These are phyloP conservation scores for Triangularia verruculosa DNA, from an alignment of 2,329 filamentous ascomycete genomes.

Conservation along the genomic window DNA sequence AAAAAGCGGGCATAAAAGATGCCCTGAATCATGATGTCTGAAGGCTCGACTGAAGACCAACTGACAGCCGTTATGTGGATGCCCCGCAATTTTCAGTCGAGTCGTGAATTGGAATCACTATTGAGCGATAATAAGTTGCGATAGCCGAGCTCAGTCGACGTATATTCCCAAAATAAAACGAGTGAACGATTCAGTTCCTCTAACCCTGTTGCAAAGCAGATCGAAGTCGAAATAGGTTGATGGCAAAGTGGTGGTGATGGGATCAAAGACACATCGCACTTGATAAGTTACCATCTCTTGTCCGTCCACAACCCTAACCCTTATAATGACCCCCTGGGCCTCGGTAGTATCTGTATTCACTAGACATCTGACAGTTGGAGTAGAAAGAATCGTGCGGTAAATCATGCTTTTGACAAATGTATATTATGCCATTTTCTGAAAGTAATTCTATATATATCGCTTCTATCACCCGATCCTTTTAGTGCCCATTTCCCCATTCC, in stretches of 20 bases:
- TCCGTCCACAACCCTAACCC: constrained; percentile 20
- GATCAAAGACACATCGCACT: not conserved
- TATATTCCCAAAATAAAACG: too few species aligned
- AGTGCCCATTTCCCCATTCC: constrained; percentile 13
- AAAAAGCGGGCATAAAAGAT: constrained; percentile 71
- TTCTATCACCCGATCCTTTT: not conserved
- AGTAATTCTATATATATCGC: not conserved
- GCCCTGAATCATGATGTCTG: constrained; percentile 60
- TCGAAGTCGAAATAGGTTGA: not conserved
- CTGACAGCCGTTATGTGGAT: not conserved
- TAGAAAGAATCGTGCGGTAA: too few species aligned
- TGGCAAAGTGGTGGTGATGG: not conserved
- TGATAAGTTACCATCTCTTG: not conserved
- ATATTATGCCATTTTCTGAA: not conserved
- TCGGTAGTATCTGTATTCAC: too few species aligned
- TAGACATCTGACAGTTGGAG: too few species aligned
- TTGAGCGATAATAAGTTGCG: not conserved
- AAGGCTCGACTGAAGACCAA: not conserved
- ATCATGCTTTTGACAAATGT: not conserved
- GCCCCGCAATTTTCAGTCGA: not conserved
- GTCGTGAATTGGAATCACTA: not conserved
- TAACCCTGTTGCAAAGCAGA: not conserved
- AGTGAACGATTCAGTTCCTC: too few species aligned
- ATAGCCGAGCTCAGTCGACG: too few species aligned
- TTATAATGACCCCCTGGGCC: not conserved